A percentile compares a stretch with the other conserved stretches of the same genome.
Conservation (phyloP, 2,329 filamentous ascomycete genomes). For the Botryotinia calthae region DNA sequence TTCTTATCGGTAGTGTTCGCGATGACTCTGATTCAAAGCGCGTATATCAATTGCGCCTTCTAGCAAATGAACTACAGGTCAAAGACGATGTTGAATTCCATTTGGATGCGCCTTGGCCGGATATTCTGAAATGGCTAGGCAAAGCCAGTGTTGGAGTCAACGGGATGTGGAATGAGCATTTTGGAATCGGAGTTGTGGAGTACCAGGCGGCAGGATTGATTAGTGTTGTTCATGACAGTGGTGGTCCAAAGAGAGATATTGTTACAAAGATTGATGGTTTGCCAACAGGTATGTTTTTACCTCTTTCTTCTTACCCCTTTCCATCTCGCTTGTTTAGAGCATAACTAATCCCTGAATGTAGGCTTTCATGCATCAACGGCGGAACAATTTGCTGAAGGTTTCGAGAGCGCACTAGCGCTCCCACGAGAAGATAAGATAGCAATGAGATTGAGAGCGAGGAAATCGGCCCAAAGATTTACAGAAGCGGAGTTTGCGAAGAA, state of each 20-base stretch:
- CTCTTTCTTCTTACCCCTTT: neutral
- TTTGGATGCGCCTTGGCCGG: constrained; percentile 84
- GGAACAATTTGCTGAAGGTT: constrained; percentile 76
- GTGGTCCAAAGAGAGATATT: constrained; percentile 91
- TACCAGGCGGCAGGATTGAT: constrained; percentile 95
- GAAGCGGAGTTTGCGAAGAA: constrained; percentile 79
- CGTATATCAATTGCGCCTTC: constrained; percentile 83
- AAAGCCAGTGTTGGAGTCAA: constrained; percentile 85
- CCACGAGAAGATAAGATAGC: constrained; percentile 65
- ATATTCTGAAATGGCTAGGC: constrained; percentile 76
- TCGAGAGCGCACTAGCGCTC: constrained; percentile 71
- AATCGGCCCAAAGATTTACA: constrained; percentile 80
- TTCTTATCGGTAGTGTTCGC: constrained; percentile 89
- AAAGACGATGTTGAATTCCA: constrained; percentile 84
- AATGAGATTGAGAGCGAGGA: constrained; percentile 72
- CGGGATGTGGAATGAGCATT: constrained; percentile 99
- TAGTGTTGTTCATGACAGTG: constrained; percentile 87
- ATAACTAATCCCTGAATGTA: constrained; percentile 34
- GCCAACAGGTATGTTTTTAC: constrained; percentile 62
- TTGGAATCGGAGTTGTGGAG: constrained; percentile 96
- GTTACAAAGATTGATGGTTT: constrained; percentile 76
- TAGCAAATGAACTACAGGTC: constrained; percentile 83
- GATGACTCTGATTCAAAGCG: constrained; percentile 76
- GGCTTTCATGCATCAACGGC: constrained; percentile 83
- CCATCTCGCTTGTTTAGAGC: neutral